Conservation (phyloP, 768 basidiomycete species). For the Lactifluus pinguis region DNA sequence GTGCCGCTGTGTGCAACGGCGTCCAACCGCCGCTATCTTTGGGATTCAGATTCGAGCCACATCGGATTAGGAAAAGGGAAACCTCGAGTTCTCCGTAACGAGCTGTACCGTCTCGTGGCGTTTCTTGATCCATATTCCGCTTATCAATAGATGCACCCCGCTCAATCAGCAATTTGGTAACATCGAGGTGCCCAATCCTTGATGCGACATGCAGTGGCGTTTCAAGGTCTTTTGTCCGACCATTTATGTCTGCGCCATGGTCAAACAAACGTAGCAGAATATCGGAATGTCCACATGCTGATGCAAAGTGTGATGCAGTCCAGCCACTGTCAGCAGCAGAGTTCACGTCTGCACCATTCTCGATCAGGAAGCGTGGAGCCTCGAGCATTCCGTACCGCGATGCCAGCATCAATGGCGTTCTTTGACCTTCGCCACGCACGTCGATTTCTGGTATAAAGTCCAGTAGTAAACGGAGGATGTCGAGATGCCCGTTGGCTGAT, state of each 20-base stretch:
- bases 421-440: neutral
- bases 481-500: neutral
- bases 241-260: neutral
- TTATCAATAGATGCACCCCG: neutral
- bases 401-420: neutral
- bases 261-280: neutral
- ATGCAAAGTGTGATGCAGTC: neutral
- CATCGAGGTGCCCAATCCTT: neutral
- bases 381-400: neutral
- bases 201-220: neutral
- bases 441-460: neutral
- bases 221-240: neutral
- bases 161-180: neutral
- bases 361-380: neutral
- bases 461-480: neutral
- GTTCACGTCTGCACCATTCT: neutral
- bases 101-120: neutral
- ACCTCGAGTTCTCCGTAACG: neutral
- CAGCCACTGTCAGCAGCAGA: neutral
- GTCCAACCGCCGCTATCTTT: neutral
- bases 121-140: neutral
- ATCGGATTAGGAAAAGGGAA: neutral
- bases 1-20: neutral
- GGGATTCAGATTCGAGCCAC: neutral
- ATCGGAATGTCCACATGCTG: neutral